Evolutionary conservation across 2,329 filamentous ascomycete genomes (phyloP).

Genomic region (Neurospora crassa): DNA sequence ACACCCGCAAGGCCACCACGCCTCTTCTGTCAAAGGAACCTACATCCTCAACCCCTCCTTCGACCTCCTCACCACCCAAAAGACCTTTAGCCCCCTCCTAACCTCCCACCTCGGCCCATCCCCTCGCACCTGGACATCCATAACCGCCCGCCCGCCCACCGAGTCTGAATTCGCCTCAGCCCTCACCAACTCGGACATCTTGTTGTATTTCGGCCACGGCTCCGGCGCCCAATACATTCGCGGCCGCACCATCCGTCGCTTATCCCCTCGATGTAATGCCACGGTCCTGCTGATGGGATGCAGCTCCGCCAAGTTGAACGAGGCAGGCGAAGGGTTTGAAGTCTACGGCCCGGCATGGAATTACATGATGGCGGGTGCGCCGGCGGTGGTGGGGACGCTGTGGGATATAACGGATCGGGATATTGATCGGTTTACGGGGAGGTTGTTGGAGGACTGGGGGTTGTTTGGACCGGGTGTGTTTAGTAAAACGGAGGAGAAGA

Average conservation of each 20-base stretch:
- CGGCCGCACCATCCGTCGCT: conserved; percentile 67
- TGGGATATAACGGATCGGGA: conserved; percentile 99
- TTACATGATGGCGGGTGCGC: conserved; percentile 80
- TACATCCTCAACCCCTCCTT: conserved; percentile 86
- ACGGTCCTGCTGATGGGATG: conserved; percentile 90
- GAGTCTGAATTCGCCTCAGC: conserved; percentile 68
- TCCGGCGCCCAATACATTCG: conserved; percentile 92
- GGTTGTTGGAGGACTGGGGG: conserved; percentile 79
- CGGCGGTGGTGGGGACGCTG: conserved; percentile 81
- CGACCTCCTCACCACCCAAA: conserved; percentile 73
- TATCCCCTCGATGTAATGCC: conserved; percentile 59
- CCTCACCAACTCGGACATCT: conserved; percentile 57
- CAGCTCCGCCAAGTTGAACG: conserved; percentile 70
- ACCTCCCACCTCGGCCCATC: conserved; percentile 41
- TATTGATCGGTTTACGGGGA: conserved; percentile 83
- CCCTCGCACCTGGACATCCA: conserved; percentile 43
- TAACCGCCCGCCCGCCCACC: conserved; percentile 58
- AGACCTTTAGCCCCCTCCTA: conserved; percentile 61
- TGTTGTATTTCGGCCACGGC: conserved; percentile 95
- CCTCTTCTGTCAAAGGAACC: conserved; percentile 47
- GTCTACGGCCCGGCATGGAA: conserved; percentile 84
- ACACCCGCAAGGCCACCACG: conserved; percentile 40
- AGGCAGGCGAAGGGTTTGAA: conserved; percentile 73
- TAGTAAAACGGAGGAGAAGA: conserved; percentile 24
- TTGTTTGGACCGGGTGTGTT: conserved; percentile 45